These are phyloP conservation scores for Daldinia concentrica DNA, from an alignment of 495 filamentous ascomycete genomes.

Conservation along the genomic window DNA sequence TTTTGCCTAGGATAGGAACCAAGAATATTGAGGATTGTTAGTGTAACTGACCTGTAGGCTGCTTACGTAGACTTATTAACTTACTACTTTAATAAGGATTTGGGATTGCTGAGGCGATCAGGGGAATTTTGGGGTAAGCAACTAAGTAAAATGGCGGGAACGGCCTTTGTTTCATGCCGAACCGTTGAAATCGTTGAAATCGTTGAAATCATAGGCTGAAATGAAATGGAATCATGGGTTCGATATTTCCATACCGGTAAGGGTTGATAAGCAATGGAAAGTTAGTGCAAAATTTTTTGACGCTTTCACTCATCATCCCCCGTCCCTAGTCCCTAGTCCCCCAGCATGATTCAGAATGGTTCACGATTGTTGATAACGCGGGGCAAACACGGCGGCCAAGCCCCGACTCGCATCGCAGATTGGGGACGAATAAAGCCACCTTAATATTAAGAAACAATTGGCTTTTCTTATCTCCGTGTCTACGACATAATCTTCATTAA, in stretches of 20 bases:
- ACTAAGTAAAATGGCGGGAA: constrained; percentile 2
- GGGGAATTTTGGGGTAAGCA: constrained; percentile 14
- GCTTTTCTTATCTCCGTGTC: neutral
- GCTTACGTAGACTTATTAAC: constrained; percentile 26
- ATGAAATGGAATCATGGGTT: neutral
- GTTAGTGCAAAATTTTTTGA: neutral
- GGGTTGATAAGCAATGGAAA: neutral
- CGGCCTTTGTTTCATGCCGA: constrained; percentile 28
- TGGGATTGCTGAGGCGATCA: constrained; percentile 19
- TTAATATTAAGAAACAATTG: neutral
- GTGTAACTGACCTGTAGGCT: constrained; percentile 9
- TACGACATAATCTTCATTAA: neutral
- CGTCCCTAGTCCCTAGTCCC: neutral
- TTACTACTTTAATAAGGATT: constrained; percentile 15
- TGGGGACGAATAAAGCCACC: too few species aligned
- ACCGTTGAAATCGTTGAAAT: constrained; percentile 1
- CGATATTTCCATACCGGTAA: neutral
- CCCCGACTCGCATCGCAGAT: neutral
- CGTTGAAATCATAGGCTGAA: neutral
- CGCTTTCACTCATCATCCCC: neutral
- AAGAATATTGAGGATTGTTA: constrained; percentile 10
- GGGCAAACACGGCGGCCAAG: constrained; percentile 4
- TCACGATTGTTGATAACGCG: constrained; percentile 3
- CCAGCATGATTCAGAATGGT: constrained; percentile 1
- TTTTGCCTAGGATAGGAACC: neutral